A percentile compares a stretch with the other conserved stretches of the same genome.
These are phyloP conservation scores for Melaleuca quinquenervia DNA, from an alignment of 345 rosid species.

Conservation along the genomic window DNA sequence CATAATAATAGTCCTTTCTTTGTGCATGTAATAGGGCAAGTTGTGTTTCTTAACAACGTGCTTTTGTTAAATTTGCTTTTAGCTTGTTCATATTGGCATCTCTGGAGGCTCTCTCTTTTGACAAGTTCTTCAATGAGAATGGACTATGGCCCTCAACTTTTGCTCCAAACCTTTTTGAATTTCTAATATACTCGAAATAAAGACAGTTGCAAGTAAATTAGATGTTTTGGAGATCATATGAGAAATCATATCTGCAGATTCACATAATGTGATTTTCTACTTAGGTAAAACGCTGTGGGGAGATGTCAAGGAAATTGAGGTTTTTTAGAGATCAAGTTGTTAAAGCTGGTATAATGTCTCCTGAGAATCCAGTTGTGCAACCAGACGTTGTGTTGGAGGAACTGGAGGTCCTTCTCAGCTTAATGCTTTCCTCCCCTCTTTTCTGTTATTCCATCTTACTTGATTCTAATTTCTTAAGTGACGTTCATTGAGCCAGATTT, in stretches of 20 bases:
- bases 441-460: neutral
- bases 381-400: conserved; percentile 80
- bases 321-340: conserved; percentile 84
- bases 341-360: conserved; percentile 75
- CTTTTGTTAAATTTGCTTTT: neutral
- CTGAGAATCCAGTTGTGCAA: conserved; percentile 46
- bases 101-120: neutral
- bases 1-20: neutral
- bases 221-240: conserved; percentile 1
- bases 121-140: too few relatives aligned
- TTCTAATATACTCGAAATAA: too few relatives aligned
- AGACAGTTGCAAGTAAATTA: too few relatives aligned
- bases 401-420: conserved; percentile 50
- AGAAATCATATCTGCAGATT: neutral
- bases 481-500: neutral
- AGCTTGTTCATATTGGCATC: neutral
- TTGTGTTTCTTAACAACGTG: neutral
- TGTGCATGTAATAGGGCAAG: neutral
- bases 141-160: too few relatives aligned
- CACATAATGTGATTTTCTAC: conserved; percentile 1
- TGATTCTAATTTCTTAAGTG: neutral
- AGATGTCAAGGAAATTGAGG: conserved; percentile 88
- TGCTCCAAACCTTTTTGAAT: too few relatives aligned
- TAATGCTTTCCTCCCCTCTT: neutral
- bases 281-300: conserved; percentile 93